A percentile compares a stretch with the other conserved stretches of the same genome.
Evolutionary conservation across 257 asterid genomes (phyloP).

Genomic region (Hygrophila difformis): DNA sequence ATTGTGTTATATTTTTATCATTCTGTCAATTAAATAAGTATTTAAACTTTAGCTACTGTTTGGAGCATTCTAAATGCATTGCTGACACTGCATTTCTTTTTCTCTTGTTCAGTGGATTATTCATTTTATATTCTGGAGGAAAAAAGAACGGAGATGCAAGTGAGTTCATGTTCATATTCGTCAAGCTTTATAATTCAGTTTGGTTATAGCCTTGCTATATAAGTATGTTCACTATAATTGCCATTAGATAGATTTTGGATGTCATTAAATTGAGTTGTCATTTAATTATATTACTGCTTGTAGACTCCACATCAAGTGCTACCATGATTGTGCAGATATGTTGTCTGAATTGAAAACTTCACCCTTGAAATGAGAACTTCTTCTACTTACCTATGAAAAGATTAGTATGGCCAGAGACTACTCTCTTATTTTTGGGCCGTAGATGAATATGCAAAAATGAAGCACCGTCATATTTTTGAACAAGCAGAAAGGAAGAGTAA

Average conservation of each 20-base stretch:
- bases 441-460: too few relatives aligned
- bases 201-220: neutral
- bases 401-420: neutral
- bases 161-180: constrained; percentile 30
- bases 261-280: constrained; percentile 4
- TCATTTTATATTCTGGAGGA: constrained; percentile 67
- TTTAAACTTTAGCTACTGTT: neutral
- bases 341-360: neutral
- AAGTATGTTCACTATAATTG: constrained; percentile 1
- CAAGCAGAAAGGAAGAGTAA: too few relatives aligned
- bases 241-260: too few relatives aligned
- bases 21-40: neutral
- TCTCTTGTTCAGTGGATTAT: constrained; percentile 59
- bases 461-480: too few relatives aligned
- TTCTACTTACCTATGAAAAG: neutral
- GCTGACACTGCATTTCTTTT: constrained; percentile 25
- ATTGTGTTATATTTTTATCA: neutral
- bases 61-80: constrained; percentile 7
- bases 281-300: neutral
- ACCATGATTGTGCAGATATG: neutral
- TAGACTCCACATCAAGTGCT: neutral
- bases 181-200: neutral
- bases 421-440: neutral
- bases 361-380: neutral
- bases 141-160: constrained; percentile 67